Conservation (phyloP, 2,329 filamentous ascomycete genomes). For the Fusarium praegraminearum region DNA sequence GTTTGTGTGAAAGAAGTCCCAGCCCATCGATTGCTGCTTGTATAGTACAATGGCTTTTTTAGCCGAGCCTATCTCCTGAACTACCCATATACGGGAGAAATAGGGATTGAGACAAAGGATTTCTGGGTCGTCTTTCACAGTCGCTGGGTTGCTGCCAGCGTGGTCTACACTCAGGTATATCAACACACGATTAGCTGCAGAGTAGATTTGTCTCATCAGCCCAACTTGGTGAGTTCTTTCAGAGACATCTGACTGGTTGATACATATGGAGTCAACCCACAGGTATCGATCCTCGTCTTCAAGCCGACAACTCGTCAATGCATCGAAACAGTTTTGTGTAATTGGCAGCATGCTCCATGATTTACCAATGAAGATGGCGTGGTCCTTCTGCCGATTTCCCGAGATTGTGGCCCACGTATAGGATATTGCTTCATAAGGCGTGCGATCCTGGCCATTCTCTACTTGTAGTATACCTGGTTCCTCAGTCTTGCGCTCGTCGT, state of each 20-base stretch:
- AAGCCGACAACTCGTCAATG: not conserved
- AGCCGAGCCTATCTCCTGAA: not conserved
- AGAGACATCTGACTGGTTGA: not conserved
- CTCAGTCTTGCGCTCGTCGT: fast-evolving
- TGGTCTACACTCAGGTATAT: not conserved
- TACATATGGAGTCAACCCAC: conserved; percentile 7
- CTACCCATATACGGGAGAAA: conserved; percentile 11
- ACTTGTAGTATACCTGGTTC: fast-evolving
- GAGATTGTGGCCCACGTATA: conserved; percentile 1
- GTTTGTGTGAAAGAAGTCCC: not conserved
- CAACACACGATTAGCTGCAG: not conserved
- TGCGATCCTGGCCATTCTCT: fast-evolving
- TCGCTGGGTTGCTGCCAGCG: fast-evolving
- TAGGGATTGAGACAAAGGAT: not conserved
- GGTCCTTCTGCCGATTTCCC: not conserved
- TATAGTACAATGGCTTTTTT: not conserved
- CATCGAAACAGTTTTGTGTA: conserved; percentile 2
- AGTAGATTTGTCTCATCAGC: not conserved
- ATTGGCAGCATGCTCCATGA: not conserved
- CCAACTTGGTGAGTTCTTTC: conserved; percentile 6
- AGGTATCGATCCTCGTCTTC: not conserved
- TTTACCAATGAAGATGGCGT: not conserved
- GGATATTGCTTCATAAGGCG: not conserved
- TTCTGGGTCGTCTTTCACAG: not conserved
- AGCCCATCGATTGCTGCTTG: not conserved